Evolutionary conservation across 306 rosid genomes (phyloP).

Genomic region (Arachis stenosperma): DNA sequence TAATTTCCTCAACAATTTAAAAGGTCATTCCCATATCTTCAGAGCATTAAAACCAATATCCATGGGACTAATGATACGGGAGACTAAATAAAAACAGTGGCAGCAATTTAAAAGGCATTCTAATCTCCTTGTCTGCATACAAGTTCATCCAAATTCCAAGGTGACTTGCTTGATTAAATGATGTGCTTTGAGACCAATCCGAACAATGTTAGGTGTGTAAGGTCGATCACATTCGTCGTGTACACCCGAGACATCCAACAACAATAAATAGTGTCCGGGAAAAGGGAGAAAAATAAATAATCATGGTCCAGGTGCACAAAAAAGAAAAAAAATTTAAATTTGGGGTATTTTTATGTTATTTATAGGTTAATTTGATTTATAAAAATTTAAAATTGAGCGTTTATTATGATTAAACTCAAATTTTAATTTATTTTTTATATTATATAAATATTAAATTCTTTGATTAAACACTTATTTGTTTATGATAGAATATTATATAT

Average conservation of each 20-base stretch:
- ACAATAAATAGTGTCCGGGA: neutral
- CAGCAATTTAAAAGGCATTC: constrained; percentile 25
- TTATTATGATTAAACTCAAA: too few relatives aligned
- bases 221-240: constrained; percentile 80
- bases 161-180: constrained; percentile 85
- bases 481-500: too few relatives aligned
- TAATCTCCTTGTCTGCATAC: constrained; percentile 54
- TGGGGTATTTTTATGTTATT: too few relatives aligned
- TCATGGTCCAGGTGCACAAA: neutral
- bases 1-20: constrained; percentile 8
- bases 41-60: constrained; percentile 30
- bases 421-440: too few relatives aligned
- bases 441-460: too few relatives aligned
- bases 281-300: constrained; percentile 21
- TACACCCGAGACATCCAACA: constrained; percentile 57
- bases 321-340: too few relatives aligned
- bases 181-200: constrained; percentile 88
- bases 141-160: constrained; percentile 60
- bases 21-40: constrained; percentile 7
- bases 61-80: constrained; percentile 13
- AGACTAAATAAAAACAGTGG: constrained; percentile 20
- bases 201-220: constrained; percentile 83
- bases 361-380: too few relatives aligned
- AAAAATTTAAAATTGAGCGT: too few relatives aligned
- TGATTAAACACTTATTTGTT: too few relatives aligned